phyloP scores from a whole-genome alignment of 1,284 basidiomycete genomes.

The Trichosporon coremiiforme region DNA sequence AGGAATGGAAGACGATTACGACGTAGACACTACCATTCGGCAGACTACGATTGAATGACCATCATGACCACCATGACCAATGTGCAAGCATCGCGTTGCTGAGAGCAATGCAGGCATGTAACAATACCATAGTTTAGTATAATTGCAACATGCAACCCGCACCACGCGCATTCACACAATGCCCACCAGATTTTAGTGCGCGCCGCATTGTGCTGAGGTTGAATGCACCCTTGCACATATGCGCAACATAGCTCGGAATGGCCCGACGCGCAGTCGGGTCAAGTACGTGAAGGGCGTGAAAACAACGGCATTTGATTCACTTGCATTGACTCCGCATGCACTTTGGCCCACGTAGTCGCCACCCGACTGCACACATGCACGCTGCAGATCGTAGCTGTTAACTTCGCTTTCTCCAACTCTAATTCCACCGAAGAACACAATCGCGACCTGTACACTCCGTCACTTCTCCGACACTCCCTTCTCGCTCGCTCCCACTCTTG shows the following conservation, averaged over 20 bases:
- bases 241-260: neutral
- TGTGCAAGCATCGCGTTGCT: constrained; percentile 6
- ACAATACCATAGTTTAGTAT: neutral
- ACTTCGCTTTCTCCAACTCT: constrained; percentile 6
- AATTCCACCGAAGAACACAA: neutral
- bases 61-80: neutral
- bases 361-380: neutral
- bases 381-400: neutral
- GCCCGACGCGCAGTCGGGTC: constrained; percentile 9
- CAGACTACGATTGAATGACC: constrained; percentile 12
- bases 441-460: constrained; percentile 6
- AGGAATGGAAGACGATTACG: constrained; percentile 4
- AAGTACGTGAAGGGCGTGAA: neutral
- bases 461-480: neutral
- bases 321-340: constrained; percentile 11
- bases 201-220: neutral
- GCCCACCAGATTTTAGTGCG: neutral
- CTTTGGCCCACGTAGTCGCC: constrained; percentile 13
- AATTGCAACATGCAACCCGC: neutral
- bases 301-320: constrained; percentile 1
- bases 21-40: constrained; percentile 8
- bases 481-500: neutral
- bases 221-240: neutral
- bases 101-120: constrained; percentile 4
- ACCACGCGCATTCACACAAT: neutral